These are phyloP conservation scores for Chenopodium berlandieri DNA, from an alignment of 148 eudicot genomes.

Conservation along the genomic window DNA sequence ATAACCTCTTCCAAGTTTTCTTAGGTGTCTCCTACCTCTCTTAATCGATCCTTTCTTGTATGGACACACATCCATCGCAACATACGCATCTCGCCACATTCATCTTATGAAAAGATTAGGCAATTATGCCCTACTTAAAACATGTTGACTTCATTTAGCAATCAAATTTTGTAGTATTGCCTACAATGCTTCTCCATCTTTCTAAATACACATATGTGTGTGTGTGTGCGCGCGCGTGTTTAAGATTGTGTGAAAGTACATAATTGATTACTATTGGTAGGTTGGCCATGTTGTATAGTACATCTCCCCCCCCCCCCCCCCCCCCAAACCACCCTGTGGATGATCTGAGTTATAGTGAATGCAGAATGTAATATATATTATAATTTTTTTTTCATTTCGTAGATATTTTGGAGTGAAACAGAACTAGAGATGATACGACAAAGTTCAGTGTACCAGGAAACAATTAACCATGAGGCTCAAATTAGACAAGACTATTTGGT, in stretches of 20 bases:
- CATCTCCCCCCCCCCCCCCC: background rate
- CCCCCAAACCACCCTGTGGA: no score
- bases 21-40: no score
- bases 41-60: no score
- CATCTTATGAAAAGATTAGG: background rate
- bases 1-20: no score
- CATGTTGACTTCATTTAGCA: background rate
- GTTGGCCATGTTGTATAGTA: background rate
- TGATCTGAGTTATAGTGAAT: background rate
- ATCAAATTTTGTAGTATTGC: background rate
- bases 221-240: background rate
- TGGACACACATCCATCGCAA: no score
- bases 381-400: slow-evolving; percentile 19
- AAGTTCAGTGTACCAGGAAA: slow-evolving; percentile 56
- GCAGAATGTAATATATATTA: background rate
- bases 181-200: background rate
- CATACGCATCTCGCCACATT: no score
- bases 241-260: no score
- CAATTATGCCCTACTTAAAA: background rate
- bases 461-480: slow-evolving; percentile 42
- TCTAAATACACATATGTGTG: background rate
- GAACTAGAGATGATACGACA: slow-evolving; percentile 66
- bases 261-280: background rate
- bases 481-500: slow-evolving; percentile 50
- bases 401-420: slow-evolving; percentile 69